Base-by-base conservation (phyloP, 2,329 filamentous ascomycete genomes). In the Fusarium chuoi region DNA sequence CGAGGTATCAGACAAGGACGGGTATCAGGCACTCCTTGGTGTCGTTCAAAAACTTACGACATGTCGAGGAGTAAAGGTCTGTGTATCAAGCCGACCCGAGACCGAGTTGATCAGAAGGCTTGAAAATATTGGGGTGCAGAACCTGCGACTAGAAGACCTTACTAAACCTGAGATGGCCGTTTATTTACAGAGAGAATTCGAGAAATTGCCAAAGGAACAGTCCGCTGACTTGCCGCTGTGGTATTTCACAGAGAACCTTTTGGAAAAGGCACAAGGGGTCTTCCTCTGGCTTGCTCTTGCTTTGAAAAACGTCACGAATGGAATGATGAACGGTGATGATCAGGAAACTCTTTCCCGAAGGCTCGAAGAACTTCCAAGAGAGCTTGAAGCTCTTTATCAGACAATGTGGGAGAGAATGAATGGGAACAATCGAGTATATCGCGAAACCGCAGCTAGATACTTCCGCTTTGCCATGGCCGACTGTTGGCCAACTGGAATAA, bases 11-110 rank as follows among this genome's bases (percentile, higher is more conserved):
- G 12, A 52, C 0, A 35, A 52, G 2, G 39, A 67, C 5, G 35
- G 65, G 0, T 36, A 36, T 3, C 7, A 1, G 3, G 8, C 14
- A 3, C 38, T 60, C 0, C 1, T 41, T 1, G 1, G 0, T 2
- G 12, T 52, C 0, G 0, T 60, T 0, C 28, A 36, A 11, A 28
- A 4, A 12, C 11, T 45, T 0, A 9, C 1, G 0, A 1, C 2
- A 15, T 14, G 18, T 4, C 41, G 0, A 0, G 12, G 10, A 3
- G 41, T 57, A 0, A 67, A 67, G 1, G 1, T 60, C 1, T 67
- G 65, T 3, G 38, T 59, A 0, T 46, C 51, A 0, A 67, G 52
- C 3, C n/a, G 65, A 0, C 62, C 54, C 1, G 65, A 67, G 7
- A 30, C 20, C 30, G 33, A 36, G 2, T 5, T 67, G 0, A 9